A percentile compares a stretch with the other conserved stretches of the same genome.
Conservation (phyloP, 345 rosid genomes). For the Rhizophora apiculata region DNA sequence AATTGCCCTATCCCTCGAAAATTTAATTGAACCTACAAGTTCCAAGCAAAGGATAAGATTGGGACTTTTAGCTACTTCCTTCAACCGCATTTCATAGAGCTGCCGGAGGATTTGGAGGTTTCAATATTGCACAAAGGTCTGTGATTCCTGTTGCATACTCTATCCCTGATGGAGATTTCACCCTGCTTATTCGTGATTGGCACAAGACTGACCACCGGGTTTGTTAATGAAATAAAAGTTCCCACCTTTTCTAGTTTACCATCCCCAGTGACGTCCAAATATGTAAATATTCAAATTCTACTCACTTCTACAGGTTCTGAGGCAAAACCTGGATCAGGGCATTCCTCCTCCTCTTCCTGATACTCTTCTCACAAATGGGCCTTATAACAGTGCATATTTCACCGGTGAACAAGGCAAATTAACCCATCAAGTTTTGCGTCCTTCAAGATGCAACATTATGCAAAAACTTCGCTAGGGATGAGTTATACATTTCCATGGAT, state of each 20-base stretch:
- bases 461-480: too few species aligned
- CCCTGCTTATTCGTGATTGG: constrained; percentile 45
- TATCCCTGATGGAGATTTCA: constrained; percentile 36
- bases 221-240: background rate
- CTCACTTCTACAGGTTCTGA: constrained; percentile 40
- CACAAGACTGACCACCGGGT: constrained; percentile 57
- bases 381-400: constrained; percentile 27
- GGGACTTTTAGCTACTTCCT: constrained; percentile 66
- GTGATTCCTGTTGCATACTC: constrained; percentile 43
- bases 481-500: too few species aligned
- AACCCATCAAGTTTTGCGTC: background rate
- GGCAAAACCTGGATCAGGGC: constrained; percentile 47
- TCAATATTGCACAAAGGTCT: constrained; percentile 33
- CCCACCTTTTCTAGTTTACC: background rate
- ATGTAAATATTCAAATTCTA: background rate
- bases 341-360: constrained; percentile 47
- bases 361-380: constrained; percentile 75
- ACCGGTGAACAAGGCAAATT: constrained; percentile 56
- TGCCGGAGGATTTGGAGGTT: constrained; percentile 58
- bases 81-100: constrained; percentile 67
- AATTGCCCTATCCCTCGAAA: constrained; percentile 79
- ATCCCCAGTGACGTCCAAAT: too few species aligned
- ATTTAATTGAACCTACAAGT: constrained; percentile 76
- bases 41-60: constrained; percentile 79
- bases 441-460: background rate